Base-by-base conservation (phyloP, 179 eudicot species). In the Monotropa hypopitys region DNA sequence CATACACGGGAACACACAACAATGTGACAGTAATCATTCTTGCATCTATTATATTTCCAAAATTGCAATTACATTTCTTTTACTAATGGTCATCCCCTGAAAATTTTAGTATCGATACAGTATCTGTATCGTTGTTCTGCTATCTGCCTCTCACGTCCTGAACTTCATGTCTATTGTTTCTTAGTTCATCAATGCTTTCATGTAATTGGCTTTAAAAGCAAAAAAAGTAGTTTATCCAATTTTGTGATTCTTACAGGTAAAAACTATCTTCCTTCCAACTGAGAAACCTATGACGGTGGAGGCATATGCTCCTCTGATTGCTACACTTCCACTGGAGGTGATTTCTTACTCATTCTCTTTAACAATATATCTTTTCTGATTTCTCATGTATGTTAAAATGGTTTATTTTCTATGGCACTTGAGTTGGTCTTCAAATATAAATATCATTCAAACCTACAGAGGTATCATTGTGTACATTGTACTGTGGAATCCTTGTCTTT, bases 321-420 rank as follows among this genome's bases (percentile, higher is more conserved):
- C 91, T 4, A 89, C 91, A 18, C 89, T 89, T 66, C 88, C 93
- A 43, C 81, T 89, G 84, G 91, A 88, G 93, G 93, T 88, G 77
- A 80, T 62, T 73, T 53, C 50, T 33, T 4, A 38, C 49, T 3
- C 32, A 32, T 67, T n/a, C 49, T n/a, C 46, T 18, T 38, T 63
- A 18, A 18, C 5, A 8, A 13, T 26, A 20, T 0, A 20, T n/a
- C 15, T 79, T 75, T 28, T 38, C 20, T 65, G 49, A 21, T 32
- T 28, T 30, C 38, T 30, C 12, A 7, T 10, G 32, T 28, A 5
- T 62, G 38, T 62, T 62, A 26, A 0, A 62, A 5, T 49, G 54
- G 54, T 15, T 50, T 15, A 56, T 56, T 38, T 56, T n/a, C 30
- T 18, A 33, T 2, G 70, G 70, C 70, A 35, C 70, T 62, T 73